Base-by-base conservation (phyloP, 768 basidiomycete species). In the Hypholoma fasciculare region DNA sequence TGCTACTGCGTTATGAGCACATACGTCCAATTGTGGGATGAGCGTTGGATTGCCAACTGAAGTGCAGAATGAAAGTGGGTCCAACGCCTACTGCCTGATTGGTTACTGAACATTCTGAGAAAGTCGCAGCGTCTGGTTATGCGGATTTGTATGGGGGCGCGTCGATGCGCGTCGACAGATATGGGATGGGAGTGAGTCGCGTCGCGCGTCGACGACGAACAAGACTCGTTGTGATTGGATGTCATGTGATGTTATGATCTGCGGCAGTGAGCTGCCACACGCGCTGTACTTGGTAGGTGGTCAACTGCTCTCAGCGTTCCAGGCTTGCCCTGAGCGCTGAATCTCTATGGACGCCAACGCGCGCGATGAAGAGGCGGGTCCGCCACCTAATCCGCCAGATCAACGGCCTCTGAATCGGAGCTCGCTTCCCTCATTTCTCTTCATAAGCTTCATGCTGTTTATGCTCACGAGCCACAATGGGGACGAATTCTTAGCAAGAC, bases 381-480 rank as follows among this genome's bases (percentile, higher is more conserved):
- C 71, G 57, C 71, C 73, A 52, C 61, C 60, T 52, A 63, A 58
- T 57, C 49, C 62, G 49, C 63, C 64, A 30, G 58, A 69, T 9
- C 73, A 72, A 39, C 62, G 71, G 13, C 72, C 74, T 30, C 81
- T 87, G 26, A 82, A 82, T 26, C 81, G 88, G 26, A 83, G 82
- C 69, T 87, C 89, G 1, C 73, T 92, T 40, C 82, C 90, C 1
- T 86, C 88, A 6, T 83, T 94, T 63, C 77, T 93, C 37, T 85
- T 94, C 75, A 76, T 92, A 54, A 81, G 79, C 63, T 82, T 93
- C 57, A 78, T 92, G 67, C 76, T 93, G 26, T 92, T 89, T 72
- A 80, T 93, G 83, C 82, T 93, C 70, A 89, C 87, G 48, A 91
- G 86, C 63, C 86, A 88, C 59, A 86, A 81, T 59, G 80, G 82